Percentiles rank a stretch among this genome's conserved stretches.
These are phyloP conservation scores for Aureobasidium pullulans DNA, from an alignment of 2,329 filamentous ascomycete species.

Conservation along the genomic window DNA sequence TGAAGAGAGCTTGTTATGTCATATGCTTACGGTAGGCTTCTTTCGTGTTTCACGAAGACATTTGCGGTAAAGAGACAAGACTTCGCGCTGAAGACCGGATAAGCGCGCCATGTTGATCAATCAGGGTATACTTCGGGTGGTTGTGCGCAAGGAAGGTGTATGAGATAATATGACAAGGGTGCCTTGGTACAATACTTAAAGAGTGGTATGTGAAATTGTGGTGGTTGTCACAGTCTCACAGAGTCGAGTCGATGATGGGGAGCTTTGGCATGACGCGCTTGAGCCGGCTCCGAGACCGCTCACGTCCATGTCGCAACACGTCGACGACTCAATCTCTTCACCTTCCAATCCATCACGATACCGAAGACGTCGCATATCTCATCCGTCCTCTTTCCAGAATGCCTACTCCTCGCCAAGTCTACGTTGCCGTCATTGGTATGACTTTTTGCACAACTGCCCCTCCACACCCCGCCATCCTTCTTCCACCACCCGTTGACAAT, in stretches of 20 bases:
- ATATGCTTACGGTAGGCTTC: constrained; percentile 61
- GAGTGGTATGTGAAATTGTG: not conserved
- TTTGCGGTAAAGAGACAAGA: constrained; percentile 75
- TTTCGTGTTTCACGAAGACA: constrained; percentile 74
- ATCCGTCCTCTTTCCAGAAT: constrained; percentile 24
- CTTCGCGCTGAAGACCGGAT: constrained; percentile 86
- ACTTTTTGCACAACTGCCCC: constrained; percentile 5
- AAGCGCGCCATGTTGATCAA: constrained; percentile 41
- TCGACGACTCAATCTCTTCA: not conserved
- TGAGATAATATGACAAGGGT: too few relatives aligned
- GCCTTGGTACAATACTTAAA: not conserved
- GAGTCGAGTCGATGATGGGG: too few relatives aligned
- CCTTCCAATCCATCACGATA: not conserved
- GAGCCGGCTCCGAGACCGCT: not conserved
- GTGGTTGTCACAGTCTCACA: too few relatives aligned
- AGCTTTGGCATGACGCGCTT: too few relatives aligned
- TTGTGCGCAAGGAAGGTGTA: too few relatives aligned
- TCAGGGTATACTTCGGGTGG: too few relatives aligned
- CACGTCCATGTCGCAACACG: too few relatives aligned
- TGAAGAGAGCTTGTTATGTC: constrained; percentile 7
- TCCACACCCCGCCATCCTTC: not conserved
- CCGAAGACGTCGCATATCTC: not conserved
- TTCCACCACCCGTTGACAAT: too few relatives aligned
- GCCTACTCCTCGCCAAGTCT: constrained; percentile 37
- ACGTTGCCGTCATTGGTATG: constrained; percentile 41